Evolutionary conservation across 176 grass and related monocot genomes (phyloP).

Genomic region (Poa annua): DNA sequence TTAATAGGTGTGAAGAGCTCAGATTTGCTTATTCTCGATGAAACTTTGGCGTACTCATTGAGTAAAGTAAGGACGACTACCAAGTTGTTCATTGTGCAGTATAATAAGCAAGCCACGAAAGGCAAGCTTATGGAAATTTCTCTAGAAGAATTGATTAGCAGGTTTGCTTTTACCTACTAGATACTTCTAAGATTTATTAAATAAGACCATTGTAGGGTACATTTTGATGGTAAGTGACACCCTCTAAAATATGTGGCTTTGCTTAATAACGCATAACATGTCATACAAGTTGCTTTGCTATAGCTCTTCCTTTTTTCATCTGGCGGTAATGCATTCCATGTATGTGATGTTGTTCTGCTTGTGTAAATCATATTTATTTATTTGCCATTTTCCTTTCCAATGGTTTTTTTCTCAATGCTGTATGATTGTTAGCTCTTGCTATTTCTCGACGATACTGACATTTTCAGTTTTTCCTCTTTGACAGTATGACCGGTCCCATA

Average conservation of each 20-base stretch:
- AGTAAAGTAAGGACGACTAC: conserved; percentile 51
- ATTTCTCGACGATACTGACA: background rate
- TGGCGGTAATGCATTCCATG: background rate
- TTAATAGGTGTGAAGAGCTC: conserved; percentile 43
- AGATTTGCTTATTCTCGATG: conserved; percentile 51
- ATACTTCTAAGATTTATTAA: conserved; percentile 31
- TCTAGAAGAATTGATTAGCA: conserved; percentile 52
- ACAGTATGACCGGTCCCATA: conserved; percentile 59
- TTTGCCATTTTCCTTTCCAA: background rate
- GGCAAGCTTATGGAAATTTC: conserved; percentile 39
- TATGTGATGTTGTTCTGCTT: background rate
- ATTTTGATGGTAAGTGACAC: conserved; percentile 4
- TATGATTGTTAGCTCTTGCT: background rate
- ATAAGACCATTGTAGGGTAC: background rate
- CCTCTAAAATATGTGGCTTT: background rate
- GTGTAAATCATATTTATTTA: background rate
- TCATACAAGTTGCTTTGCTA: background rate
- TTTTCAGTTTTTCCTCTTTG: background rate
- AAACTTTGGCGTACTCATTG: conserved; percentile 53
- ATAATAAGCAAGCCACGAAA: conserved; percentile 29
- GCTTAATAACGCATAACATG: background rate
- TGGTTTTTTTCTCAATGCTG: background rate
- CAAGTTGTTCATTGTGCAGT: conserved; percentile 55
- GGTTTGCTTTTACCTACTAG: conserved; percentile 43
- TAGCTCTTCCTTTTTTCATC: background rate